Base-by-base conservation (phyloP, 345 rosid genomes). In the Crucihimalaya himalaica region DNA sequence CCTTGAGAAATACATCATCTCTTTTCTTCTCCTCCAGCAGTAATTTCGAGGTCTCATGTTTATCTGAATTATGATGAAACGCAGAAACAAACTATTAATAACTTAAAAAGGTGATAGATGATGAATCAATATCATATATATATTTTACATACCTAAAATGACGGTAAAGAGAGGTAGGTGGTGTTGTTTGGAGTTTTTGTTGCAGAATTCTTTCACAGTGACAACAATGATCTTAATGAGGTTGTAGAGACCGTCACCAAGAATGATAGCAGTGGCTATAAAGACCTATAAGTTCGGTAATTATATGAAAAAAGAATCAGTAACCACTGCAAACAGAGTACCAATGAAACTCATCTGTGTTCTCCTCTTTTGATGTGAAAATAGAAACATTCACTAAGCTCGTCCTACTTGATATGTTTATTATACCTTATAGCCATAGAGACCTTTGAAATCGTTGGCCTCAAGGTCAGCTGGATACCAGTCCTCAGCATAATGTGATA, bases 201-300 rank as follows among this genome's bases (percentile, higher is more conserved):
- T 85, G 81, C 80, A 68, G 51, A 92, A 39, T 81, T 83, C 94
- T 78, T 47, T 86, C 39, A 72, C 43, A 74, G 89, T 84, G 56
- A 88, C 39, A 19, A 73, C 60, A 64, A 87, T 82, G 61, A 88
- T 89, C 88, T 89, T 89, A 58, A 88, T 60, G 76, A 92, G 79
- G 82, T 92, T 92, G 76, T 89, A 92, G 39, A 89, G 90, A 56
- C 97, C 93, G 57, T 92, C 93, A 45, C 96, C 97, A 46, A 92
- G 93, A 52, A 89, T 86, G 52, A 92, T 83, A 1, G 93, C 56
- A 77, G 83, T 89, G 48, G 93, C 83, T 64, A 89, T 85, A 76
- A 89, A 89, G 47, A 92, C 96, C 97, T 91, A 43, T 37, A 69
- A 8, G 25, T 66, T 70, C 16, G 15, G 66, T 61, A 52, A 31